Evolutionary conservation across 371 early-diverging fungal species (phyloP), one percentile per base, ranked within the genome.

Genomic region (Mucor indicus): DNA sequence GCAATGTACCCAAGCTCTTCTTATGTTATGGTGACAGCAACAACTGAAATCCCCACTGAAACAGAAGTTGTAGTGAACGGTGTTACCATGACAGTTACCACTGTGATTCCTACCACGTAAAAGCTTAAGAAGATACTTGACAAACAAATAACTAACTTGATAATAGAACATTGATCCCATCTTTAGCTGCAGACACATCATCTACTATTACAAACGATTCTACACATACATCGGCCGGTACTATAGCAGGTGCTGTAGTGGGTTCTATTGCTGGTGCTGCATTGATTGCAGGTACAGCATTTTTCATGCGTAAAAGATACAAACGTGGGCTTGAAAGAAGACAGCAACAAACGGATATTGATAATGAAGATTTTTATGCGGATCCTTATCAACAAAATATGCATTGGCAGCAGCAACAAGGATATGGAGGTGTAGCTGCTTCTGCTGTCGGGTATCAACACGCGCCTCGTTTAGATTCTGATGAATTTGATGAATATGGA

Each of bases 41-140:
- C 55, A 4, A 61, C 50, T 16, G 31, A 48, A 9, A 22, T 61
- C 9, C 44, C 35, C 16, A 61, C 61, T n/a, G 36, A 38, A 21
- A 61, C 61, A 2, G 56, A 37, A 12, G 27, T 61, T 5, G 52
- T 61, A 20, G 20, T 48, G 2, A 48, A 55, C 48, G 61, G 61
- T 10, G 31, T 23, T 16, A 61, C 61, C 0, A 38, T 48, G 12
- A 55, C 52, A 9, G 39, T 61, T n/a, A 50, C 55, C 6, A 61
- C 61, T 2, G 51, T 61, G 1, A 39, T 61, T 19, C 55, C 55
- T n/a, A 55, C 52, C 9, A 50, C 39, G 61, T 61, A 50, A 61
- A 44, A 2, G 25, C 15, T 4, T 29, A 5, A 29, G 6, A 21
- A 21, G 21, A 40, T 17, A 45, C n/a, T n/a, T n/a, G n/a, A n/a